Evolutionary conservation across 257 asterid genomes (phyloP), one percentile per base, ranked within the genome.

Genomic region (Ilex aquifolium): DNA sequence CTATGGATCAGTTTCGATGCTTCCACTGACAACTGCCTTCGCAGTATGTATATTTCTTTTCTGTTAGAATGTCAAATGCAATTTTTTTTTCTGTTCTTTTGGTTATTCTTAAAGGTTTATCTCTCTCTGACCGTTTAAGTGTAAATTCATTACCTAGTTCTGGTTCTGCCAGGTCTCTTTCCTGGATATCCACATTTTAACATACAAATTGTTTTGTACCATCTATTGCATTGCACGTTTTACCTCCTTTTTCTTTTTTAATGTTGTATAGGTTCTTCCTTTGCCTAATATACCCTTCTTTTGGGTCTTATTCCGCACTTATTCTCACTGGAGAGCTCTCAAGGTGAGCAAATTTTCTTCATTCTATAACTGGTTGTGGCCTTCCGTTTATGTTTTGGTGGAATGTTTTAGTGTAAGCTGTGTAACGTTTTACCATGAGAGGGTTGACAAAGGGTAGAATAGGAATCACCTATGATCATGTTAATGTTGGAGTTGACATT

Each of bases 281-380:
- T 82, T 93, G 85, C 99, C 99, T 69, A 93, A 93, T 73, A 78
- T 93, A n/a, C n/a, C n/a, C n/a, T 93, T 93, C 90, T 93, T 90
- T 74, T 93, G 99, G 99, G 59, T 84, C 78, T 80, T 85, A 67
- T 93, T 85, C 79, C 97, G 99, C 9, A 71, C 99, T 36, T 93
- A 93, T 77, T 93, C 97, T 60, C 97, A 93, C 79, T 93, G 97
- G 94, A 87, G 96, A 84, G 97, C 99, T 70, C 86, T 94, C 61
- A 94, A 87, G 96, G 99, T 87, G 56, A 69, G 75, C 13, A 4
- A 50, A 68, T 30, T 17, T 63, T 42, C 14, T n/a, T 52, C 27
- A 36, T 54, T 55, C 59, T 44, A 40, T 39, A 67, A 31, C 42
- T 59, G 51, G 16, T 30, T 59, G 31, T 55, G 40, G 32, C 1